Base-by-base conservation (phyloP, 495 filamentous ascomycete species). In the Penicillium crystallinum region DNA sequence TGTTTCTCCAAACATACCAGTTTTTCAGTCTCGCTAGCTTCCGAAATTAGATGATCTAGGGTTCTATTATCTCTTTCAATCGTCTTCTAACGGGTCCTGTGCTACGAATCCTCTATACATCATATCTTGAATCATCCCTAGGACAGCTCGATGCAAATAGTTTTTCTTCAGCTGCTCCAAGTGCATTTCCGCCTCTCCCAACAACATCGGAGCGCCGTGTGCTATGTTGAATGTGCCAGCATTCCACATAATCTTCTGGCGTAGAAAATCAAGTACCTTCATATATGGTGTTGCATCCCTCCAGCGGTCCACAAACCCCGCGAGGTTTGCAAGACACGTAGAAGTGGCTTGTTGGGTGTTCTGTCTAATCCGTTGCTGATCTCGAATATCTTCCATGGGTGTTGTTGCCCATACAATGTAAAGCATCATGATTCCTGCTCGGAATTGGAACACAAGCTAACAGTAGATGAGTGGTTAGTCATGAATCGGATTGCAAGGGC, bases 101-200 rank as follows among this genome's bases (percentile, higher is more conserved):
- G 18, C 55, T 31, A 54, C 30, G 35, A 40, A 33, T 6, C 48
- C 53, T n/a, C 53, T 47, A 36, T 58, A 57, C 39, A 64, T 55
- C 48, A 69, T 66, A 54, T 69, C 66, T 34, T 69, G 60, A 41
- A 69, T 66, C 66, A 67, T 69, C 0, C 53, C 60, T n/a, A 64
- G 34, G 4, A 67, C 57, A n/a, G 60, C 64, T 9, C 59, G 55
- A 22, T 69, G 64, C 6, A 69, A 37, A 29, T 69, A 64, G 8
- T 49, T 65, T 30, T 59, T 58, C 37, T 61, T 67, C 19, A 69
- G 48, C 21, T 61, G 53, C 15, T 56, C 53, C 42, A 69, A 33
- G 17, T 59, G 45, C 9, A 31, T 30, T 18, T 62, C 58, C 1
- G 61, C 55, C 15, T 63, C 64, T n/a, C 45, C 58, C 14, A 59